Percentiles rank a stretch among this genome's conserved stretches.
These are phyloP conservation scores for Dothideomycetidae sp. DNA, from an alignment of 2,329 filamentous ascomycete genomes.

Conservation along the genomic window DNA sequence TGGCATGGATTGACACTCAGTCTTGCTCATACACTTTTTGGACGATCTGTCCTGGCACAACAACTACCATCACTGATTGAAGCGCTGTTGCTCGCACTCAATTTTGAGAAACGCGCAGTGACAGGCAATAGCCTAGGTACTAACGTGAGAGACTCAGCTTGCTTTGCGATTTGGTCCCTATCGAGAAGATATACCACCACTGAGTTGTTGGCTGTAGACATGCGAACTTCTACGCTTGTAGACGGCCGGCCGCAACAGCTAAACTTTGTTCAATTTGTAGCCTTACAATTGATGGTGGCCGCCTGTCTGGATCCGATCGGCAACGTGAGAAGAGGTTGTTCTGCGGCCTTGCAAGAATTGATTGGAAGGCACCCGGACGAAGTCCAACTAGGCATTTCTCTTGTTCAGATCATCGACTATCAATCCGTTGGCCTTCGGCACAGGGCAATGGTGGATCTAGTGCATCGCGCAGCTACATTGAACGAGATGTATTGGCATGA, in stretches of 20 bases:
- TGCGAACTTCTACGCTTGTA: not conserved
- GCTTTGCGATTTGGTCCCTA: conserved; percentile 89
- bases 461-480: conserved; percentile 52
- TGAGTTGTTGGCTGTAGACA: conserved; percentile 56
- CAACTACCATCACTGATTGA: conserved; percentile 62
- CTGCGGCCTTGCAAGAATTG: conserved; percentile 84
- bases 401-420: conserved; percentile 87
- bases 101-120: conserved; percentile 76
- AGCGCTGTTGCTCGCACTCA: conserved; percentile 62
- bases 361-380: conserved; percentile 85
- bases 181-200: conserved; percentile 71
- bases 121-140: conserved; percentile 76
- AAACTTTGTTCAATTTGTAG: conserved; percentile 48
- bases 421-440: conserved; percentile 80
- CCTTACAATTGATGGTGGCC: conserved; percentile 64
- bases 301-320: conserved; percentile 80
- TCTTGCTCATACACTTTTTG: conserved; percentile 72
- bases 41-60: conserved; percentile 58
- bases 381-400: conserved; percentile 62
- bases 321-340: conserved; percentile 84
- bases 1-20: conserved; percentile 93
- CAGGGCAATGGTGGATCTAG: conserved; percentile 66
- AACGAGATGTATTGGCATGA: conserved; percentile 50
- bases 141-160: conserved; percentile 87
- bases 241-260: not conserved